These are phyloP conservation scores for Trifolium subterraneum DNA, from an alignment of 306 rosid genomes.

Conservation along the genomic window DNA sequence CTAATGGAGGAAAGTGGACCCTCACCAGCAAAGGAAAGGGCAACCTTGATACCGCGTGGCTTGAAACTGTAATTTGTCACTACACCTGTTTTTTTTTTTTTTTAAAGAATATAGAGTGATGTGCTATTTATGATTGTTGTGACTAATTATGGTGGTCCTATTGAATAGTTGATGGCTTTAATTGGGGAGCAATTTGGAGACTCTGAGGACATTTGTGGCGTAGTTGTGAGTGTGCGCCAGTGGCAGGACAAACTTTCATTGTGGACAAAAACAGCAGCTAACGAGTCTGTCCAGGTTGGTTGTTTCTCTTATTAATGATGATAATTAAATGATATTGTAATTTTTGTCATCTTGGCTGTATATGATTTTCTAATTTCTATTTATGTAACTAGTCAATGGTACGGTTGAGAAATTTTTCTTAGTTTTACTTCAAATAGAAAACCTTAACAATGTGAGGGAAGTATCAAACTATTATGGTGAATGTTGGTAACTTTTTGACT, in stretches of 20 bases:
- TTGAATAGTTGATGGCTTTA: constrained; percentile 85
- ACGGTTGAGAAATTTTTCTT: not conserved
- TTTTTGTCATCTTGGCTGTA: not conserved
- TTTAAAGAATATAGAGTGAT: not conserved
- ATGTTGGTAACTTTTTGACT: not conserved
- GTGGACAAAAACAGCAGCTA: constrained; percentile 95
- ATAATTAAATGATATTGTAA: constrained; percentile 1
- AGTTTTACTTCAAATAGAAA: not conserved
- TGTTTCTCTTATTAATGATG: not conserved
- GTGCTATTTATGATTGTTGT: constrained; percentile 10
- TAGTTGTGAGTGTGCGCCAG: constrained; percentile 91
- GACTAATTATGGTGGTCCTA: constrained; percentile 10
- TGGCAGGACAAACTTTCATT: constrained; percentile 90
- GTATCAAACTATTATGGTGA: not conserved
- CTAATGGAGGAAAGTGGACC: constrained; percentile 96
- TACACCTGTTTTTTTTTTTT: not conserved
- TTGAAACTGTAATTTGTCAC: constrained; percentile 73
- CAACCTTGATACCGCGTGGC: constrained; percentile 87
- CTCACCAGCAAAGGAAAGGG: constrained; percentile 64
- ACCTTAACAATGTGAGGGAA: not conserved
- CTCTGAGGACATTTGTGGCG: constrained; percentile 90
- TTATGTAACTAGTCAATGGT: not conserved
- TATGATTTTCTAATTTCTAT: not conserved
- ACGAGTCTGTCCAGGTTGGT: constrained; percentile 92
- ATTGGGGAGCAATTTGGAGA: constrained; percentile 97